Evolutionary conservation across 106 monocot genomes (phyloP), one percentile per base, ranked within the genome.

Genomic region (Dioscorea zingiberensis): DNA sequence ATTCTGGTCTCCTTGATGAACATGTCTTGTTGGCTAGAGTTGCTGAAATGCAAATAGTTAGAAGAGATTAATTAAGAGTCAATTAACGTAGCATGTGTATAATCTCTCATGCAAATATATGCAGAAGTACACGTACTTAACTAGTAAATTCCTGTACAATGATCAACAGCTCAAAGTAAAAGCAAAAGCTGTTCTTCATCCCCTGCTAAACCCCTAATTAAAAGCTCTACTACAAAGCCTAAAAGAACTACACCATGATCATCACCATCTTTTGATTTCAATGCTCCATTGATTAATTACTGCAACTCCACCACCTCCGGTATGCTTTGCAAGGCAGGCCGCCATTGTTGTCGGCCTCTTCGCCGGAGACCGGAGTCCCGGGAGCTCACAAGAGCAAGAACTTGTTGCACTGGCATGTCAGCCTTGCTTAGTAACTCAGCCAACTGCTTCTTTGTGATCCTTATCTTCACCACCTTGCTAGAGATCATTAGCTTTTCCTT

Each of bases 361-460:
- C 54, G 19, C 51, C 22, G 24, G 54, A 16, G 19, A 7, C 44
- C 3, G 3, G 11, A 6, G 23, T 4, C 17, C 27, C n/a, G 12
- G 27, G 67, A 8, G 51, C 25, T 27, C 53, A 3, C 25, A 67
- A 25, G 15, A 30, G 25, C 4, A 28, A 54, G 19, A 67, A n/a
- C 25, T 51, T 26, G 27, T 29, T n/a, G 10, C 67, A 51, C 53
- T 67, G 67, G 7, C 4, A 38, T 29, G 28, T 67, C 67, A 9
- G 30, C 67, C 54, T 54, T 19, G 17, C 17, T 15, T 17, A 67
- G 25, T 53, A 67, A 21, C 53, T 67, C 51, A 25, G 23, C 67
- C 67, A 67, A 13, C 27, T 67, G 67, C 53, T 67, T 67, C 67
- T 67, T 67, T 21, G 67, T 53, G 13, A 67, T 51, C 67, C 28